phyloP scores from a whole-genome alignment of 306 rosid genomes.

The Mimosa pudica region DNA sequence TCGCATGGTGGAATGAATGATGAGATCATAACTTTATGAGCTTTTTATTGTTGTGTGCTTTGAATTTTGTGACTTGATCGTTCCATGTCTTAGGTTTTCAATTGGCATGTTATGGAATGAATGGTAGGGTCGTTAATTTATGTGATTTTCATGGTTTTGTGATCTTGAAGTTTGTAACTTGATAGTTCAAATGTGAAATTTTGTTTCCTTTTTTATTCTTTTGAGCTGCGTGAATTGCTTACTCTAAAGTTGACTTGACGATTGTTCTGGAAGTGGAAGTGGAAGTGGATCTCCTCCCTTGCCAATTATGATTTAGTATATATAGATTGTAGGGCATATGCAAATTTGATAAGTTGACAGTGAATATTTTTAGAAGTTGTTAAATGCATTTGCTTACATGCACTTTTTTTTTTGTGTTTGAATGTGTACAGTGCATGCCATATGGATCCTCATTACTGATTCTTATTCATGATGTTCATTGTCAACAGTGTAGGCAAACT shows the following conservation, averaged over 20 bases:
- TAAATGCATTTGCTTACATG: neutral
- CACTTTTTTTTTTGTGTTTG: neutral
- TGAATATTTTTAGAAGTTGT: neutral
- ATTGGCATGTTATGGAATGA: neutral
- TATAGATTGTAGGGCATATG: neutral
- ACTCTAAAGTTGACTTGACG: neutral
- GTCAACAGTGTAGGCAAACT: constrained; percentile 5
- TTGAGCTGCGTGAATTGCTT: neutral
- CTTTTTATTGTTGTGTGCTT: no score
- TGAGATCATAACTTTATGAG: no score
- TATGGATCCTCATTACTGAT: constrained; percentile 5
- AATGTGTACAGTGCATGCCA: neutral
- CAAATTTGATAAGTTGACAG: neutral
- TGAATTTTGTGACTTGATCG: no score
- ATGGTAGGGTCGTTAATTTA: neutral
- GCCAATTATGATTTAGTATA: neutral
- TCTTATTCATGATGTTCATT: neutral
- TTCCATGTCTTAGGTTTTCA: neutral
- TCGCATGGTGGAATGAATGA: no score
- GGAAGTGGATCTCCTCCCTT: neutral
- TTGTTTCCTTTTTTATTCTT: neutral
- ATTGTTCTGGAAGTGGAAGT: no score
- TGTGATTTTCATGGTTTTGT: neutral
- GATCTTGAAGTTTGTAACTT: neutral
- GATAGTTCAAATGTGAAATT: neutral